Evolutionary conservation across 257 asterid species (phyloP).

Genomic region (Schizonepeta tenuifolia): DNA sequence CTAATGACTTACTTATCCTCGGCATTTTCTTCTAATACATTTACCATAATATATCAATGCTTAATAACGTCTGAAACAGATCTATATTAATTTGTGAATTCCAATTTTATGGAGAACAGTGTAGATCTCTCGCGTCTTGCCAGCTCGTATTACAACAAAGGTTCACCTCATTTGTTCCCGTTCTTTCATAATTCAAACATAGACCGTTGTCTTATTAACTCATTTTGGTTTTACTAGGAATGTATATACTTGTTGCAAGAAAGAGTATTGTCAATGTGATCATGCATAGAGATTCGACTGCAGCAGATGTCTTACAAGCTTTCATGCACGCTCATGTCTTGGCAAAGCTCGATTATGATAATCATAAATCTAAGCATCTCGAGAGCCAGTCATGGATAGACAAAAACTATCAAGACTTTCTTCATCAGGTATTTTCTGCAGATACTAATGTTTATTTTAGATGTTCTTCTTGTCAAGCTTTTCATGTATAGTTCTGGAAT

Average conservation of each 20-base stretch:
- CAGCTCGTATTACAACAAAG: slow-evolving; percentile 69
- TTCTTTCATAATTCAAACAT: slow-evolving; percentile 25
- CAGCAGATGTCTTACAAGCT: slow-evolving; percentile 75
- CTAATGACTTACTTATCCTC: slow-evolving; percentile 3
- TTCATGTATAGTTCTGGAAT: not conserved
- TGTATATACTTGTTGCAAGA: slow-evolving; percentile 61
- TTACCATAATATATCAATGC: not conserved
- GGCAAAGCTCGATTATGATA: slow-evolving; percentile 48
- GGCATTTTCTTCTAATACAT: slow-evolving; percentile 9
- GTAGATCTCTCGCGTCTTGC: slow-evolving; percentile 58
- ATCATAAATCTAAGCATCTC: slow-evolving; percentile 45
- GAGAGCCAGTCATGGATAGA: slow-evolving; percentile 87
- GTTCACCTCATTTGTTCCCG: slow-evolving; percentile 40
- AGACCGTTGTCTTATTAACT: slow-evolving; percentile 23
- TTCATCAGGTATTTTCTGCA: slow-evolving; percentile 53
- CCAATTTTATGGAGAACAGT: slow-evolving; percentile 51
- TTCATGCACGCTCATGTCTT: slow-evolving; percentile 76
- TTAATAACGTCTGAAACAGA: not conserved
- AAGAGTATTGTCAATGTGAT: slow-evolving; percentile 49
- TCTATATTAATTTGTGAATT: slow-evolving; percentile 28
- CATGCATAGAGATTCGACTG: slow-evolving; percentile 75
- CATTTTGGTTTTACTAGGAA: slow-evolving; percentile 51
- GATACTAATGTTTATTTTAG: slow-evolving; percentile 5
- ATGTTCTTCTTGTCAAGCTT: not conserved
- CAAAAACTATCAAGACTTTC: slow-evolving; percentile 59